Evolutionary conservation across 768 basidiomycete species (phyloP), one percentile per base, ranked within the genome.

Genomic region (Mycena haematopus): DNA sequence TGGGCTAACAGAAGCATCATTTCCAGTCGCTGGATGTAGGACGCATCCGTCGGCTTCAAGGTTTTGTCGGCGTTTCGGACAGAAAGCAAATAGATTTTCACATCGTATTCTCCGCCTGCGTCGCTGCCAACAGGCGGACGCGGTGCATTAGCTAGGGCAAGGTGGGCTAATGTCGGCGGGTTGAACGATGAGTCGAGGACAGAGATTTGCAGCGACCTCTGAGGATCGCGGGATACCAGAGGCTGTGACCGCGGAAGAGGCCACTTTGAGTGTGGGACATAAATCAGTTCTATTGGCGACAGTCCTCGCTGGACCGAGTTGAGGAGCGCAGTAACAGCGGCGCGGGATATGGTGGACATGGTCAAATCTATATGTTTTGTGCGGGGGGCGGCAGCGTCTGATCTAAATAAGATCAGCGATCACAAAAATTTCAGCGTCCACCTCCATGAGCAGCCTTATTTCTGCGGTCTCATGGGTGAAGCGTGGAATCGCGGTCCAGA

Each of bases 111-210:
- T 25, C 59, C 19, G 36, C 54, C 22, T 19, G 60, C 35, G 19
- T 64, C 58, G 1, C 62, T 40, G 44, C 50, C 55, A 47, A 57
- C 15, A 52, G 58, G 44, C 13, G 73, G 78, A 15, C 72, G 70
- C 36, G 72, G 68, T 56, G 82, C 76, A 60, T 83, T 85, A 27
- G 86, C 87, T 50, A 98, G 86, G 2, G 90, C 89, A 55, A 90
- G 80, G 74, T 98, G 95, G 0, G 95, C 93, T 24, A 83, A 73
- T 3, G 93, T 95, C 1, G 96, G 96, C 3, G 95, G 95, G 70
- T 98, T 96, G 78, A 93, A 98, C 1, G 93, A 95, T 1, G 94
- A 90, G 69, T 97, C 96, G 40, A 97, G 82, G n/a, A 96, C 79
- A 4, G 90, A 82, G 50, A 96, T 82, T 55, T 80, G 82, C 36